Evolutionary conservation across 164 flowering plant species (phyloP).

Genomic region (Liriodendron chinense): DNA sequence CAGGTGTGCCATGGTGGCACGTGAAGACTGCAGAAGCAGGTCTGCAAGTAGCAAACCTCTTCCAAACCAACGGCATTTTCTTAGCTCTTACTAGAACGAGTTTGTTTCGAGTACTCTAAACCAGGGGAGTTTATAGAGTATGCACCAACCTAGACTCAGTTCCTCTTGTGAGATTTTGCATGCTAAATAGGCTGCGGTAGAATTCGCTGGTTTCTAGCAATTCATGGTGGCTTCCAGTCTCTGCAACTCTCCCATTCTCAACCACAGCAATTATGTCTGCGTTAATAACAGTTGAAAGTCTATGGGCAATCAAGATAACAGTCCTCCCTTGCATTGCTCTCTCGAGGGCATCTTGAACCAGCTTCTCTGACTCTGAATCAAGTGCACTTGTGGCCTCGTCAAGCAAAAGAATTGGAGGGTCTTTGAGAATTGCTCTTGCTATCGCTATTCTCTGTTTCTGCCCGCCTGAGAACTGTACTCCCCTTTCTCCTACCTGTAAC

Average conservation of each 20-base stretch:
- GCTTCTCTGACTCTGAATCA: conserved; percentile 73
- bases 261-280: conserved; percentile 67
- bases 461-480: conserved; percentile 72
- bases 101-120: background rate
- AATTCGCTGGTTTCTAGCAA: conserved; percentile 45
- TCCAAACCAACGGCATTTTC: background rate
- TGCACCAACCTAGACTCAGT: conserved; percentile 37
- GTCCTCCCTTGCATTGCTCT: conserved; percentile 68
- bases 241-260: conserved; percentile 52
- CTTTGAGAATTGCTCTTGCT: conserved; percentile 75
- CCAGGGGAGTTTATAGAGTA: background rate
- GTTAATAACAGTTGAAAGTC: conserved; percentile 60
- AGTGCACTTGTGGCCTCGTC: conserved; percentile 93
- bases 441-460: conserved; percentile 83
- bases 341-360: conserved; percentile 81
- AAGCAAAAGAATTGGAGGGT: conserved; percentile 71
- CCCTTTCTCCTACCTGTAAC: conserved; percentile 64
- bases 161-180: conserved; percentile 42
- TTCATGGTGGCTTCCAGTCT: conserved; percentile 50
- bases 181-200: conserved; percentile 41
- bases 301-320: conserved; percentile 65
- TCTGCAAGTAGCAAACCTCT: background rate
- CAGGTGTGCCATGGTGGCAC: too few relatives aligned
- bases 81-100: too few relatives aligned
- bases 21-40: too few relatives aligned